Percentiles rank a stretch among this genome's conserved stretches.
Evolutionary conservation across 2,329 filamentous ascomycete genomes (phyloP).

Genomic region (Aplosporella prunicola): DNA sequence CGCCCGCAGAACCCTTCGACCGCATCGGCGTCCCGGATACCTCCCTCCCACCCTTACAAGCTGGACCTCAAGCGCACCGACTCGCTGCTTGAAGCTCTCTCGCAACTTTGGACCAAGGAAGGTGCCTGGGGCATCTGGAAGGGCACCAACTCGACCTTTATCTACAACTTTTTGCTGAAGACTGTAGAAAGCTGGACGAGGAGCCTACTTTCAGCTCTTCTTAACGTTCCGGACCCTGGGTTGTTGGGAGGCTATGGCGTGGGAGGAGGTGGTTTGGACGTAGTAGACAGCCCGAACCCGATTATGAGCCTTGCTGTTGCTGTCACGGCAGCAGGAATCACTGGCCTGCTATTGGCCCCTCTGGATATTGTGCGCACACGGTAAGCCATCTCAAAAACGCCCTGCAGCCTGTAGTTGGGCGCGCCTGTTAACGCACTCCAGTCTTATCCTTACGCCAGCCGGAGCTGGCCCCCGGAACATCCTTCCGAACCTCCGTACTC

Average conservation of each 20-base stretch:
- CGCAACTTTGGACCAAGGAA: conserved; percentile 80
- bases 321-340: conserved; percentile 55
- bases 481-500: conserved; percentile 62
- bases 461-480: conserved; percentile 66
- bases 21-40: not conserved
- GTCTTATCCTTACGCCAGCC: conserved; percentile 76
- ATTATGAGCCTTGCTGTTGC: conserved; percentile 69
- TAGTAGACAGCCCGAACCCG: conserved; percentile 72
- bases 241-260: conserved; percentile 36
- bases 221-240: conserved; percentile 80
- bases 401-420: not conserved
- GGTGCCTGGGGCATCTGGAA: conserved; percentile 93
- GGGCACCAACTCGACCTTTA: conserved; percentile 79
- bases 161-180: conserved; percentile 79
- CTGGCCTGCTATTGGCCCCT: conserved; percentile 73
- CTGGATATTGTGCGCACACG: conserved; percentile 82
- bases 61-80: conserved; percentile 65
- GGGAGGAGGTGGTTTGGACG: conserved; percentile 59
- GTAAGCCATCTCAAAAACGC: conserved; percentile 16
- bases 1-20: conserved; percentile 12
- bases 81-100: conserved; percentile 77
- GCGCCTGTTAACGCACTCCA: conserved; percentile 21
- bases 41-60: conserved; percentile 43
- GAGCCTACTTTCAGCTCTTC: conserved; percentile 78
- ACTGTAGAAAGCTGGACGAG: conserved; percentile 87